Evolutionary conservation across 2,329 filamentous ascomycete genomes (phyloP).

Genomic region (Pseudogymnoascus sp.): DNA sequence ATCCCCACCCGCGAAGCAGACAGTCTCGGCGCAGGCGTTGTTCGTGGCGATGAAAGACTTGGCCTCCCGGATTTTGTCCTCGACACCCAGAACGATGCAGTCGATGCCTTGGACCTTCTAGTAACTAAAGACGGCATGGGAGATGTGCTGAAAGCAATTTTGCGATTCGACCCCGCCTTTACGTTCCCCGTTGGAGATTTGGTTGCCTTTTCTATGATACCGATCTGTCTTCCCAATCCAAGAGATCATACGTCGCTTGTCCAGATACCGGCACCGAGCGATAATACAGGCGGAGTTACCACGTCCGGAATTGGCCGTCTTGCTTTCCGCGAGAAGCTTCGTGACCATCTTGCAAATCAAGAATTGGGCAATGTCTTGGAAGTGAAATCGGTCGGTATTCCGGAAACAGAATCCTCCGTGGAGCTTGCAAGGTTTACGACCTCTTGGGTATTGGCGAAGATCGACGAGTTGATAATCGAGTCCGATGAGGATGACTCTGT

Average conservation of each 20-base stretch:
- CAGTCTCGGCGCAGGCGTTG: constrained; percentile 17
- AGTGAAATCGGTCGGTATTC: background rate
- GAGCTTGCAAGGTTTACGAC: background rate
- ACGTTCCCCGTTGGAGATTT: constrained; percentile 17
- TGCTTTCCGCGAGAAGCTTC: constrained; percentile 15
- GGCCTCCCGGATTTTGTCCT: constrained; percentile 15
- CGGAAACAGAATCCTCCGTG: background rate
- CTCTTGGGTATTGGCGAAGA: background rate
- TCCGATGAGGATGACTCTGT: background rate
- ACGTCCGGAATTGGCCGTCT: constrained; percentile 14
- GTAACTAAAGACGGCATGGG: constrained; percentile 12
- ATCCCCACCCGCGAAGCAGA: constrained; percentile 15
- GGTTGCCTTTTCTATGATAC: constrained; percentile 14
- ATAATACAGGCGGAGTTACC: constrained; percentile 18
- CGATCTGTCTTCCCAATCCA: constrained; percentile 8
- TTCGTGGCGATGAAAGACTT: constrained; percentile 13
- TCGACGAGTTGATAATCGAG: background rate
- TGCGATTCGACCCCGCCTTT: constrained; percentile 15
- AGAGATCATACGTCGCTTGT: constrained; percentile 10
- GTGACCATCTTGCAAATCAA: constrained; percentile 12
- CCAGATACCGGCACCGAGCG: constrained; percentile 21
- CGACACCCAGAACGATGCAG: constrained; percentile 16
- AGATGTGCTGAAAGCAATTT: constrained; percentile 8
- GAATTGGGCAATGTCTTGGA: background rate
- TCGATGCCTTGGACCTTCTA: constrained; percentile 15